These are phyloP conservation scores for Phytophthora europaea DNA, from an alignment of 352 stramenopile genomes.

Conservation along the genomic window DNA sequence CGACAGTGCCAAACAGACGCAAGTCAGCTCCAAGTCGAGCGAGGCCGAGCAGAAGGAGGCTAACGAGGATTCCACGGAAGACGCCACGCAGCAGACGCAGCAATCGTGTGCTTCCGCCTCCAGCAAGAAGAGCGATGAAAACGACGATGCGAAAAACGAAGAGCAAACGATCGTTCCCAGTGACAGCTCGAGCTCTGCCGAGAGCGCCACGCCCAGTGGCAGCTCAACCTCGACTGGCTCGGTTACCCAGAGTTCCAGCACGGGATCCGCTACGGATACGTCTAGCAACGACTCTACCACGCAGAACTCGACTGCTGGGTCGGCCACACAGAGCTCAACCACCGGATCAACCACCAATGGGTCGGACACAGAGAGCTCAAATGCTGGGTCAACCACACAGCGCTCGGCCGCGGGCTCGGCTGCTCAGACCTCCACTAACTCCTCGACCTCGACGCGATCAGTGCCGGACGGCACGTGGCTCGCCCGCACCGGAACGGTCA, in stretches of 20 bases:
- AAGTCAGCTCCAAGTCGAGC: not conserved
- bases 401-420: not conserved
- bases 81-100: not conserved
- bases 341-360: too few relatives aligned
- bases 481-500: not conserved
- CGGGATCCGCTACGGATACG: too few relatives aligned
- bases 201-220: too few relatives aligned
- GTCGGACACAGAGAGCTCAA: too few relatives aligned
- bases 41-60: not conserved
- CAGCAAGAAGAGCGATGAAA: conserved; percentile 6
- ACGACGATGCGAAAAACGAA: conserved; percentile 11
- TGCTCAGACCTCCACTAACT: not conserved
- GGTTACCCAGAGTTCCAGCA: too few relatives aligned
- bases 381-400: not conserved
- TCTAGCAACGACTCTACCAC: too few relatives aligned
- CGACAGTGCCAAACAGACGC: not conserved
- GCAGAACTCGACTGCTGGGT: too few relatives aligned
- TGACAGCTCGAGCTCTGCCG: too few relatives aligned
- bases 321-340: too few relatives aligned
- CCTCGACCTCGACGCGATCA: not conserved
- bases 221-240: too few relatives aligned
- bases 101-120: not conserved
- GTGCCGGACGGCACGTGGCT: not conserved
- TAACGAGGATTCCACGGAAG: not conserved
- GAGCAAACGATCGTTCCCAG: not conserved